Base-by-base conservation (phyloP, 2,329 filamentous ascomycete species). In the Simplicillium sp. region DNA sequence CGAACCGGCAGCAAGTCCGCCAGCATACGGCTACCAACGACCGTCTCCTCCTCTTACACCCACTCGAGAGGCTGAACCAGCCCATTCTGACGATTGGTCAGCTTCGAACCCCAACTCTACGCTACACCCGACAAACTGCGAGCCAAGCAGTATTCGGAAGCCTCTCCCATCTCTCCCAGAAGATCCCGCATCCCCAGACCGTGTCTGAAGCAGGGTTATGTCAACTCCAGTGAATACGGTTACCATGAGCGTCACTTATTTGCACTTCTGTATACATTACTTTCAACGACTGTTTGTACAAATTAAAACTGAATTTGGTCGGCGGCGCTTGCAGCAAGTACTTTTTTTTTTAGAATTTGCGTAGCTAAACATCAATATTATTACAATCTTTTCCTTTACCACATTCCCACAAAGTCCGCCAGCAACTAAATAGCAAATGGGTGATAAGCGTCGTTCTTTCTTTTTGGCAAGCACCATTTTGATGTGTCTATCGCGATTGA, bases 111-210 rank as follows among this genome's bases (percentile, higher is more conserved):
- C 46, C 13, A 50, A 34, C 18, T 29, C 31, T 29, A 41, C 35
- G 17, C 25, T 8, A n/a, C 35, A 17, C n/a, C 42, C 36, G 34
- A 39, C 15, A n/a, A 36, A 17, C 38, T 40, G 32, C 29, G 50
- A 50, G 25, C 50, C 52, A 7, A 47, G 42, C 9, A 54, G 49
- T 17, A 48, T 55, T 11, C 59, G 65, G 31, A 70, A 70, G 43
- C 66, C 66, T 3, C 52, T 71, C 2, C 68, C 64, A 37, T 61
- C 64, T 17, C 51, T 68, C 33, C 66, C 64, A 3, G 59, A 64
- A 46, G 57, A 66, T 42, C 52, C 55, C 18, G 48, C 41, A 12
- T 47, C 45, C 20, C 42, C 36, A 34, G 34, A 20, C 9, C 13
- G 38, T 13, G 9, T 25, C 31, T 42, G 17, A 36, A 25, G 9